Base-by-base conservation (phyloP, 352 stramenopile species). In the Globisporangium cystogenes region DNA sequence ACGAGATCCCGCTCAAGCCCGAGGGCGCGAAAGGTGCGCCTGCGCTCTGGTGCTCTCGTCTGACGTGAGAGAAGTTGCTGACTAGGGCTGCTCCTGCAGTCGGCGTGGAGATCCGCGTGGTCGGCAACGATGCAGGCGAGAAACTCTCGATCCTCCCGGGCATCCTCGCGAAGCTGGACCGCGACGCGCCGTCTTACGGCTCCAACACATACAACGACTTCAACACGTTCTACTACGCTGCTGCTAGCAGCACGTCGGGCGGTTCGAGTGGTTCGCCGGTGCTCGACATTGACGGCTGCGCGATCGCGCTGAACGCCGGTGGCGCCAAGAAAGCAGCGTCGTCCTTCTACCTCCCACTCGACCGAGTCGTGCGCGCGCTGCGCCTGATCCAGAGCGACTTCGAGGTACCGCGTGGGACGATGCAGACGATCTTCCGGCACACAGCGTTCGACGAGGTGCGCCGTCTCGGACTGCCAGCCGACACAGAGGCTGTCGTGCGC, bases 161-260 rank as follows among this genome's bases (percentile, higher is more conserved):
- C 10, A 96, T 96, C 49, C 66, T 97, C 27, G 88, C 90, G 41
- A 90, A 95, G 48, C 52, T 97, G 29, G 90, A 97, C 59, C 90
- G 90, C 15, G 86, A 96, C 53, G 87, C 87, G 31, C 90, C 90
- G 15, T 81, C 86, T 36, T 97, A 97, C 53, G 82, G 83, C 21
- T 88, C 74, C 4, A 75, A 60, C 36, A 82, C 75, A 18, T 97
- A 97, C 77, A 94, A 95, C 35, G 90, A 97, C 60, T 95, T 96
- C 55, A 96, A 96, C 59, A 97, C 88, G 21, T 97, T 97, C 47
- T 97, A 97, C 67, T 93, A 90, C 60, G 80, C 79, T 8, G 88
- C 89, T 0, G 86, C 86, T 2, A 92, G 79, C 57, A 93, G 74
- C 51, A 97, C 87, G 7, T 94, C 78, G 0, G 89, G 90, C 27